Conservation (phyloP, 208 protist species). For the Leptomonas seymouri region DNA sequence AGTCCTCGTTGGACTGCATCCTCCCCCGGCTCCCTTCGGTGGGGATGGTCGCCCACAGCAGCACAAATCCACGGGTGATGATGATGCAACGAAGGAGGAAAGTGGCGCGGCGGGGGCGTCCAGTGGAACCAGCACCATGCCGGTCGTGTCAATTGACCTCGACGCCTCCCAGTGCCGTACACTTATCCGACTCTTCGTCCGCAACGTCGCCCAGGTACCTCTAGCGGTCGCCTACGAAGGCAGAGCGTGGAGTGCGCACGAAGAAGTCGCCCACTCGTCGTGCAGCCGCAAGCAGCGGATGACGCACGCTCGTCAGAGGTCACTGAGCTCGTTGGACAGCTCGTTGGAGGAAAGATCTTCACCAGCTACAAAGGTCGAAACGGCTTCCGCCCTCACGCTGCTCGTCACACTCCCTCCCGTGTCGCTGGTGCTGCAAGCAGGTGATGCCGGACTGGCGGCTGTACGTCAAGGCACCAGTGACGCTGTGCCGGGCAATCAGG, state of each 20-base stretch:
- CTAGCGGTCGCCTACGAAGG: not conserved
- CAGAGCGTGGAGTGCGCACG: not conserved
- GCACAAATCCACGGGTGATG: not conserved
- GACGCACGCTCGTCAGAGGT: not conserved
- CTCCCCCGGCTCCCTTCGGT: not conserved
- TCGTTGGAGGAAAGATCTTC: not conserved
- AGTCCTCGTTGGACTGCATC: constrained; percentile 21
- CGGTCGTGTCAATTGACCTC: constrained; percentile 7
- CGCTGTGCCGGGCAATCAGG: not conserved
- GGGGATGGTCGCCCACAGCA: not conserved
- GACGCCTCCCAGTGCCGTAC: constrained; percentile 9
- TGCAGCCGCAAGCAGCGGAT: not conserved
- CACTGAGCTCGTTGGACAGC: not conserved
- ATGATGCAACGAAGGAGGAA: not conserved
- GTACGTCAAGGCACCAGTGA: not conserved
- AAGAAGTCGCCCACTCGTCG: constrained; percentile 8
- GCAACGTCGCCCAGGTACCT: constrained; percentile 14
- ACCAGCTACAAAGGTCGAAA: not conserved
- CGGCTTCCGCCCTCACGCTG: constrained; percentile 4
- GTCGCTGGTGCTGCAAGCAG: not conserved
- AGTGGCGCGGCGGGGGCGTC: not conserved
- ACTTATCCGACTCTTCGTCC: constrained; percentile 10
- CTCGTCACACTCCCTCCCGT: constrained; percentile 16
- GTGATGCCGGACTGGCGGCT: not conserved
- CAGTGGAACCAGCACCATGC: not conserved